phyloP scores from a whole-genome alignment of 139 green algal species.

The Desmodesmus armatus region DNA sequence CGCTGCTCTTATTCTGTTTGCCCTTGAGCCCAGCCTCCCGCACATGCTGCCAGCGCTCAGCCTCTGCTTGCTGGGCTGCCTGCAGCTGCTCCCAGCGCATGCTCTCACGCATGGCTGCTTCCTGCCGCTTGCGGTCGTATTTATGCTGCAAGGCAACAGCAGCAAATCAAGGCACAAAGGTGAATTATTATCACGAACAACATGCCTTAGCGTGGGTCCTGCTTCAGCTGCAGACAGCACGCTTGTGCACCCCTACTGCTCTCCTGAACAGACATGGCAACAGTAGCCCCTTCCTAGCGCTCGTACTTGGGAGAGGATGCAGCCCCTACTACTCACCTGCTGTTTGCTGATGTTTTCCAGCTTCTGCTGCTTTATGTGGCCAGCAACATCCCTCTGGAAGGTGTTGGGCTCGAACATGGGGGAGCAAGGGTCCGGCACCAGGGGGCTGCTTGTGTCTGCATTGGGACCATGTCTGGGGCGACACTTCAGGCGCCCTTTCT shows the following conservation, averaged over 20 bases:
- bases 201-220: neutral
- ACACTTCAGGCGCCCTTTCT: conserved; percentile 17
- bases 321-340: conserved; percentile 22
- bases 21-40: conserved; percentile 18
- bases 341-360: conserved; percentile 1
- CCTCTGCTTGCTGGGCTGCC: neutral
- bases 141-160: conserved; percentile 29
- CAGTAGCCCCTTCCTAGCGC: neutral
- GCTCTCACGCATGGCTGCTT: conserved; percentile 27
- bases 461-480: conserved; percentile 6
- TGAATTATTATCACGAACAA: neutral
- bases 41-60: conserved; percentile 8
- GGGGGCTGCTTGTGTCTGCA: conserved; percentile 29
- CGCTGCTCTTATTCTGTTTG: conserved; percentile 48
- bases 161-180: neutral
- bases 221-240: neutral
- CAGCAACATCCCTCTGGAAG: conserved; percentile 54
- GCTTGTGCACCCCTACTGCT: conserved; percentile 3
- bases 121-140: conserved; percentile 46
- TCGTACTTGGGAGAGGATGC: neutral
- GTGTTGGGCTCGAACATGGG: conserved; percentile 43
- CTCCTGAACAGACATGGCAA: neutral
- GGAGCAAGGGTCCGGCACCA: conserved; percentile 36
- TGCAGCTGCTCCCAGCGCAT: conserved; percentile 35
- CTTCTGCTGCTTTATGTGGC: conserved; percentile 42